These are phyloP conservation scores for Pseudogymnoascus sp. DNA, from an alignment of 2,329 filamentous ascomycete species.

Conservation along the genomic window DNA sequence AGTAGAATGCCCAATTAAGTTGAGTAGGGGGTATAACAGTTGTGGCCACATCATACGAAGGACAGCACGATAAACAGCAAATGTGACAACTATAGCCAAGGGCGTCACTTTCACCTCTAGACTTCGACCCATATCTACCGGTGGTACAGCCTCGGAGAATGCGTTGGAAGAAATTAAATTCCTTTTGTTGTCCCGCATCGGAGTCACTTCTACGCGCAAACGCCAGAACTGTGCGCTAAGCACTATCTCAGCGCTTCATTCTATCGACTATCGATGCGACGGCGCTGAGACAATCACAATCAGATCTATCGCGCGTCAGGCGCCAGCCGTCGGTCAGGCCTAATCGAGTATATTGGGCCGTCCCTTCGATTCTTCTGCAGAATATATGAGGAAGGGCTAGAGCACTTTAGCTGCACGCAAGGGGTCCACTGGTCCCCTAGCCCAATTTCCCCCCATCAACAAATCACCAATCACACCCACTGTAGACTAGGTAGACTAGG, in stretches of 20 bases:
- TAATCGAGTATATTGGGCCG: background rate
- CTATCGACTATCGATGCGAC: background rate
- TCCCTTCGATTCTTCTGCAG: background rate
- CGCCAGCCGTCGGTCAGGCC: background rate
- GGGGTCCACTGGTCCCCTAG: background rate
- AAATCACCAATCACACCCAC: background rate
- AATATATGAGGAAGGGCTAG: background rate
- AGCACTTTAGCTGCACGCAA: background rate
- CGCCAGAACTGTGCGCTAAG: background rate
- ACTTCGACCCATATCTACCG: background rate
- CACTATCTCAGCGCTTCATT: slow-evolving; percentile 1
- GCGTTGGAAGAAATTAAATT: background rate
- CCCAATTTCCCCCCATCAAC: background rate
- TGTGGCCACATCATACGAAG: background rate
- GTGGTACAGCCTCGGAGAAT: background rate
- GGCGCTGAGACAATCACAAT: background rate
- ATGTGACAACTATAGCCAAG: background rate
- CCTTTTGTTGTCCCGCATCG: background rate
- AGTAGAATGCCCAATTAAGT: background rate
- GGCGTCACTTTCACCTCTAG: background rate
- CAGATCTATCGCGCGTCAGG: background rate
- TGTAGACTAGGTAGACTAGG: background rate
- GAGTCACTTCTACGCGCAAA: background rate
- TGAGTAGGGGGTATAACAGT: background rate
- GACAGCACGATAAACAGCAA: background rate